Base-by-base conservation (phyloP, 1,139 yeast genomes). In the Hyphopichia burtonii region DNA sequence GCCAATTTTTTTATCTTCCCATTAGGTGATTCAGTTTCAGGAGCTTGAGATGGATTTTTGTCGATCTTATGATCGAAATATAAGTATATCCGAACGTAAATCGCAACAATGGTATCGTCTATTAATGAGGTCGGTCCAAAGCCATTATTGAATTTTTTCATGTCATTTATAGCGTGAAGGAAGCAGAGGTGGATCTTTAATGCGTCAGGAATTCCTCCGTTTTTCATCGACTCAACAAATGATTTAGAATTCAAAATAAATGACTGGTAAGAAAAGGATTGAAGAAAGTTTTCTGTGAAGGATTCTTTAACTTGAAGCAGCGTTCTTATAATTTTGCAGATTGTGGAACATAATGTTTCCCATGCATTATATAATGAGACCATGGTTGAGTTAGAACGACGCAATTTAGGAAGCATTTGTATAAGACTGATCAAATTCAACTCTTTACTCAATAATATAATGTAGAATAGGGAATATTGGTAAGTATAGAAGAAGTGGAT, bases 401-500 rank as follows among this genome's bases (percentile, higher is more conserved):
- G 76, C 25, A 90, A 66, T 52, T 87, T 85, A 36, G 83, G 86
- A 12, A 84, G 71, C 58, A 90, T 74, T 10, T 69, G 62, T 6
- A 83, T 71, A 48, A 93, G 66, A 0, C 80, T 71, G 16, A 74
- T 76, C 37, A 85, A 68, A 54, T 90, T 94, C 9, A 72, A 66
- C 10, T 78, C 71, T 25, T 66, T 61, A 34, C 74, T 68, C 23
- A 88, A 63, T 20, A 91, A 55, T 20, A 77, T 77, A 40, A 86
- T 74, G 52, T 75, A 83, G 55, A 84, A 86, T 41, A 67, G 60
- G 14, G 88, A 78, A 55, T 93, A 93, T 44, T 82, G 80, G 49
- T 74, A 76, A 15, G 87, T 85, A 61, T 86, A 90, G 31, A 79
- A 80, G 57, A 89, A 93, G 61, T 93, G 97, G 52, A 87, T 88